Evolutionary conservation across 2,329 filamentous ascomycete genomes (phyloP), one percentile per base, ranked within the genome.

Genomic region (Metarhizium anisopliae): DNA sequence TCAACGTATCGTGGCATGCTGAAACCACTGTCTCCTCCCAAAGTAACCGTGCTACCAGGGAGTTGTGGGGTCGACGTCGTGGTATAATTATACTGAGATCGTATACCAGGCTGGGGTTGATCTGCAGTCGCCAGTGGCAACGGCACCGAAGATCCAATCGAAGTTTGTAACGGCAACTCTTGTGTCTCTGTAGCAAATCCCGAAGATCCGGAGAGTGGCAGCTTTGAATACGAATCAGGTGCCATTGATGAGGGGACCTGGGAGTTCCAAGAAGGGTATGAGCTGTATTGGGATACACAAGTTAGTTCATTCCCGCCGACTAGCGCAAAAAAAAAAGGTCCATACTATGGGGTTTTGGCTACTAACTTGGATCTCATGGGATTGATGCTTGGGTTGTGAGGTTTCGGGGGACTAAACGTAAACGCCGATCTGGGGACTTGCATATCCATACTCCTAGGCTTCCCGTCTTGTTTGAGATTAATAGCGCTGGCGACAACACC

Each of bases 361-460:
- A 77, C 79, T 72, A 74, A 84, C 81, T 81, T 83, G 25, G 80
- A 82, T 66, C 81, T 73, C 73, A 84, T 79, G 18, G 72, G 64
- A 45, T 73, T 74, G 66, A 83, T 73, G 16, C 78, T 77, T 57
- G 74, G 77, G 30, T 76, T 74, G 0, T 80, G 77, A 55, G 82
- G 70, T 62, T 83, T 84, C 0, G 79, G 77, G 1, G 81, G 72
- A 59, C 72, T 82, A 59, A 84, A 84, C 2, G 79, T 83, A 59
- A 84, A 84, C 0, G 77, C 75, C 5, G 79, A 77, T 55, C 81
- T 73, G 4, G 81, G 80, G 54, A 82, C 68, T 58, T 83, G 80
- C 60, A 82, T 69, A 57, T 82, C 80, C 38, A 81, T 66, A 43
- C 65, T 65, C 51, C 79, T 72, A 4, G 77, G 66, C 64, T 83